These are phyloP conservation scores for Rhynchosporium secalis DNA, from an alignment of 2,329 filamentous ascomycete genomes.

Conservation along the genomic window DNA sequence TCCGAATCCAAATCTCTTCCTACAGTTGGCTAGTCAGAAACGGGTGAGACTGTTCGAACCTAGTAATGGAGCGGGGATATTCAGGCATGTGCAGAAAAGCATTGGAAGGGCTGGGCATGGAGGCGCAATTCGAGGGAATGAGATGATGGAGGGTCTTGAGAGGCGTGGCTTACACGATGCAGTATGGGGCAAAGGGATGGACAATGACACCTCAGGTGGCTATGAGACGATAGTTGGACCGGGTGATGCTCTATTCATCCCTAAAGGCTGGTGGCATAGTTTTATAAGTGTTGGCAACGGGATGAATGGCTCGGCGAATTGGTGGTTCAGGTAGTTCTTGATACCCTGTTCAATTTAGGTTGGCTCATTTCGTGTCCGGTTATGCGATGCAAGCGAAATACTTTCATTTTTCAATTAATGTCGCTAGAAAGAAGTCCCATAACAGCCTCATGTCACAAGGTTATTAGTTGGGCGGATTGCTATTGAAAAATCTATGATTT, in stretches of 20 bases:
- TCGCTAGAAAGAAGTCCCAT: too few species aligned
- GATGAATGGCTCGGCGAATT: constrained; percentile 50
- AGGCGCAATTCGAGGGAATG: constrained; percentile 62
- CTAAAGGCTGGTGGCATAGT: constrained; percentile 85
- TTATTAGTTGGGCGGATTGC: too few species aligned
- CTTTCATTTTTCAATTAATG: too few species aligned
- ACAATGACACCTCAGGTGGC: constrained; percentile 11
- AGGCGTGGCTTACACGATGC: constrained; percentile 63
- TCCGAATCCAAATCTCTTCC: constrained; percentile 90
- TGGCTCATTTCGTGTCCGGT: neutral
- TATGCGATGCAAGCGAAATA: too few species aligned
- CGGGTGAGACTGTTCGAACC: constrained; percentile 70
- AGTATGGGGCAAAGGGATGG: constrained; percentile 59
- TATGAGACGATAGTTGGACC: constrained; percentile 52
- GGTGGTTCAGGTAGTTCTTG: constrained; percentile 24
- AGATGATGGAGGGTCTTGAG: constrained; percentile 89
- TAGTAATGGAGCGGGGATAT: constrained; percentile 61
- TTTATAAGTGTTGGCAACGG: constrained; percentile 61
- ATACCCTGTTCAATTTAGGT: neutral
- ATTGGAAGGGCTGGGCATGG: constrained; percentile 42
- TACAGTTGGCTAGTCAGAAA: constrained; percentile 77
- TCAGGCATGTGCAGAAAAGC: constrained; percentile 49
- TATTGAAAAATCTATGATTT: too few species aligned
- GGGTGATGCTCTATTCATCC: constrained; percentile 77
- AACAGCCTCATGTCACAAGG: too few species aligned